phyloP scores from a whole-genome alignment of 768 basidiomycete genomes.

The Mycena galopus region DNA sequence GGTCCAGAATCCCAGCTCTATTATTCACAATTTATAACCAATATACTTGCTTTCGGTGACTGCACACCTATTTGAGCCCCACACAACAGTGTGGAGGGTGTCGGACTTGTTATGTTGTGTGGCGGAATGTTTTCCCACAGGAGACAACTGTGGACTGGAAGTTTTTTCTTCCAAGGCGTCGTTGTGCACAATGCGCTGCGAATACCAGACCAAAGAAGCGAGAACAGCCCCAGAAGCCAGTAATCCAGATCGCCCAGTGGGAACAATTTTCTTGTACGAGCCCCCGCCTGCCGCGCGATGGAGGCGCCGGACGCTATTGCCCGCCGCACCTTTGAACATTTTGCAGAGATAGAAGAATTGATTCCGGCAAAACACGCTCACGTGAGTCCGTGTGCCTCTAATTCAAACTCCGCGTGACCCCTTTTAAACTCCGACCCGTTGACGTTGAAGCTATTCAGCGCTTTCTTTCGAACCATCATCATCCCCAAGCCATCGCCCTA shows the following conservation, averaged over 20 bases:
- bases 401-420: neutral
- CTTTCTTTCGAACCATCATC: neutral
- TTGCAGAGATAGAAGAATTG: neutral
- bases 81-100: conserved; percentile 66
- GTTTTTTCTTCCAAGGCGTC: conserved; percentile 16
- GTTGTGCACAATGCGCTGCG: conserved; percentile 19
- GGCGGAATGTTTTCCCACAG: neutral
- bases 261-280: neutral
- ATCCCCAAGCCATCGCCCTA: neutral
- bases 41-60: conserved; percentile 2
- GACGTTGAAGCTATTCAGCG: too few species aligned
- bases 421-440: neutral
- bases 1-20: conserved; percentile 63
- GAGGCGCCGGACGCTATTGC: neutral
- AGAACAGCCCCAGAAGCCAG: conserved; percentile 13
- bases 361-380: neutral
- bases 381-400: neutral
- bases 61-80: conserved; percentile 82
- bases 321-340: conserved; percentile 19
- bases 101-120: conserved; percentile 15
- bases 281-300: neutral
- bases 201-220: conserved; percentile 20
- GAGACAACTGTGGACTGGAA: neutral
- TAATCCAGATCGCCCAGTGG: neutral
- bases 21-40: neutral